Conservation (phyloP, 306 rosid species). For the Cercis canadensis region DNA sequence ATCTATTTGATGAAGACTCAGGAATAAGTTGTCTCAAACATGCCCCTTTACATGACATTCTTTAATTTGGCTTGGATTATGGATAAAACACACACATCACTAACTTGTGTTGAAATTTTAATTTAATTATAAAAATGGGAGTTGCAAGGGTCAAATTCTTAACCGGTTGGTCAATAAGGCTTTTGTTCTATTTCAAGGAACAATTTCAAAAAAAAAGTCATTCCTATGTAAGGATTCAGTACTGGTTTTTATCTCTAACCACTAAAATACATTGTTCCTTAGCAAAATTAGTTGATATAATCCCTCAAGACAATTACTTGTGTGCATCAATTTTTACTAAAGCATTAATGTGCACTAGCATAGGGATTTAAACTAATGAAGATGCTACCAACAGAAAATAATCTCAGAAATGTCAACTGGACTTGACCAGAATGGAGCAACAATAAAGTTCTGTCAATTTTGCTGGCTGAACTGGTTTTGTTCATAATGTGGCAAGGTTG, state of each 20-base stretch:
- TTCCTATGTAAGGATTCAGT: conserved; percentile 1
- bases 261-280: conserved; percentile 1
- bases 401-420: no score
- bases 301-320: background rate
- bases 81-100: background rate
- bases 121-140: background rate
- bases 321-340: conserved; percentile 11
- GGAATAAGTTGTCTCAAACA: background rate
- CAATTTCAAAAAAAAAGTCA: background rate
- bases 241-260: conserved; percentile 4
- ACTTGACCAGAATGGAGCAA: conserved; percentile 10
- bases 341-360: conserved; percentile 11
- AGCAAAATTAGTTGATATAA: conserved; percentile 13
- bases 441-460: background rate
- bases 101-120: conserved; percentile 21
- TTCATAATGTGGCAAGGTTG: no score
- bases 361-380: conserved; percentile 17
- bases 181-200: conserved; percentile 30
- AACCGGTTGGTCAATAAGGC: background rate
- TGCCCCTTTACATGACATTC: background rate
- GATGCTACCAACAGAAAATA: background rate
- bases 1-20: background rate
- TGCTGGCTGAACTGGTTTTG: no score
- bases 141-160: background rate
- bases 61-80: background rate